Conservation (phyloP, 73 alveolate genomes). For the Paramecium sexaurelia region DNA sequence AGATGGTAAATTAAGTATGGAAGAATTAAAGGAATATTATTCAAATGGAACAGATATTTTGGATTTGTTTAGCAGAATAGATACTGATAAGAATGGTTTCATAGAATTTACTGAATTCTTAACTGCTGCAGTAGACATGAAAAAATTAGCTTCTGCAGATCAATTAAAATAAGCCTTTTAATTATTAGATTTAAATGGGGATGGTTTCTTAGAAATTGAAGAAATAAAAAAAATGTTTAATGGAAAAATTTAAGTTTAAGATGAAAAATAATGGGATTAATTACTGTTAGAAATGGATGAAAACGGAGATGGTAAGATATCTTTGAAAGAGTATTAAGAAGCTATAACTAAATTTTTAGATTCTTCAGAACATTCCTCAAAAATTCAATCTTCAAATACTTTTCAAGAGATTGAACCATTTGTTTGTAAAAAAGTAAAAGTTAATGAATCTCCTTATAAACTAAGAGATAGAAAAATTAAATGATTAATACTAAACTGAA, state of each 20-base stretch:
- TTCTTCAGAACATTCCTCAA: neutral
- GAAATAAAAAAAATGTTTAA: slow-evolving; percentile 73
- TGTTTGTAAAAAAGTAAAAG: neutral
- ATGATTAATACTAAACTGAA: neutral
- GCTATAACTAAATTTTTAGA: neutral
- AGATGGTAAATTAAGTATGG: slow-evolving; percentile 69
- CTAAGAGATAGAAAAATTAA: neutral
- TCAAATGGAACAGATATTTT: slow-evolving; percentile 62
- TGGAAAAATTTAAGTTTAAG: slow-evolving; percentile 37
- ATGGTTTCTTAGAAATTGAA: slow-evolving; percentile 71
- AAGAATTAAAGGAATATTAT: slow-evolving; percentile 52
- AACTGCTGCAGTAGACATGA: slow-evolving; percentile 72
- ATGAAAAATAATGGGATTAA: slow-evolving; percentile 28
- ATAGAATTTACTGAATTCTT: slow-evolving; percentile 78
- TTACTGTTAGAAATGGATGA: neutral
- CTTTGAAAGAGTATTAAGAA: slow-evolving; percentile 18
- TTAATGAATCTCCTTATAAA: neutral
- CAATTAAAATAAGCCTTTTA: slow-evolving; percentile 66
- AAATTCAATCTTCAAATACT: neutral
- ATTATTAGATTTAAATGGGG: slow-evolving; percentile 68
- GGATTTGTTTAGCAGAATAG: slow-evolving; percentile 71
- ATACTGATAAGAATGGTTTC: slow-evolving; percentile 75
- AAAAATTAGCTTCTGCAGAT: slow-evolving; percentile 56
- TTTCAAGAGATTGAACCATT: neutral
- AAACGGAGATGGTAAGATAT: neutral